Conservation (phyloP, 257 asterid genomes). For the Solanum microdontum region DNA sequence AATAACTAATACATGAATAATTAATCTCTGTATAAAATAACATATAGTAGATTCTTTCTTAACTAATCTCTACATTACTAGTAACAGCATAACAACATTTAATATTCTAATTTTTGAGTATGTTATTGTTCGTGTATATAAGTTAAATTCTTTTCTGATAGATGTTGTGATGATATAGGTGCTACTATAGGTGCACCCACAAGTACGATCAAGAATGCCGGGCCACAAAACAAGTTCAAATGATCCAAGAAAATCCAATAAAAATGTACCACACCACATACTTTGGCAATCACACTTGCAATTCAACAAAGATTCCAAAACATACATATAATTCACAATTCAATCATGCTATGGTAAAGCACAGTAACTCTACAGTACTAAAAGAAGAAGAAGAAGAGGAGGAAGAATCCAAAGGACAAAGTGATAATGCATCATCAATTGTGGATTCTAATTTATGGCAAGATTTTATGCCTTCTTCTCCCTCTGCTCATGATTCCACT, state of each 20-base stretch:
- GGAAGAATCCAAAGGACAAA: conserved; percentile 4
- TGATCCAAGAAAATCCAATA: conserved; percentile 11
- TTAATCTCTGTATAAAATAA: no score
- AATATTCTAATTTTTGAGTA: neutral
- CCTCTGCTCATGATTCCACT: neutral
- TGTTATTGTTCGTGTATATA: neutral
- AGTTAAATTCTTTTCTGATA: neutral
- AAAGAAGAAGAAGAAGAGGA: neutral
- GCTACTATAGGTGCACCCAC: conserved; percentile 71
- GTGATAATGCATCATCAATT: conserved; percentile 18
- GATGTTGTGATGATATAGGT: conserved; percentile 27
- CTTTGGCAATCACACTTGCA: conserved; percentile 53
- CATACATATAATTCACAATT: neutral
- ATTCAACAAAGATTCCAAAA: neutral
- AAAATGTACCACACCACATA: conserved; percentile 40
- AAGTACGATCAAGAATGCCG: conserved; percentile 48
- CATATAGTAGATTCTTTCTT: neutral
- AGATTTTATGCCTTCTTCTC: conserved; percentile 2
- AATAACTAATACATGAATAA: neutral
- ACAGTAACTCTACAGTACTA: neutral
- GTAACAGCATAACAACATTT: neutral
- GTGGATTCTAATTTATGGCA: conserved; percentile 26
- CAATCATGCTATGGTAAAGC: conserved; percentile 13
- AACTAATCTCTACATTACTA: neutral
- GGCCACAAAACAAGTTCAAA: conserved; percentile 67